Evolutionary conservation across 2,329 filamentous ascomycete genomes (phyloP), one percentile per base, ranked within the genome.

Genomic region (Mycosphaerelloides madeirae): DNA sequence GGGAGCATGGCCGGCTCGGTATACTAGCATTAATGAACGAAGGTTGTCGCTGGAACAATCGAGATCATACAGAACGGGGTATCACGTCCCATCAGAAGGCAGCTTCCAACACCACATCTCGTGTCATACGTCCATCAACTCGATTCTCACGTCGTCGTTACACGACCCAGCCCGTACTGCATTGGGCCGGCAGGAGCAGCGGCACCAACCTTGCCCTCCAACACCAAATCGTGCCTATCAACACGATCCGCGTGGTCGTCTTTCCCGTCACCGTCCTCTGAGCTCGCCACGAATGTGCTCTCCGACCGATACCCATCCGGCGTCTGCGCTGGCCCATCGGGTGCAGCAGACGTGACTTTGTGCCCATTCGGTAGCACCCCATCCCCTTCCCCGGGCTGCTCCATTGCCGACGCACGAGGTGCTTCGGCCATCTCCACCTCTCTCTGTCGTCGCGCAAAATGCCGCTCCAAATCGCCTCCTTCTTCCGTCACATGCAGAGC

Each of bases 401-500:
- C 48, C 59, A 62, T 61, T 13, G 56, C 59, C 6, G 44, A 40
- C 8, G 53, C 54, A n/a, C 60, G 43, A 4, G 59, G 57, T 42
- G 54, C 38, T 41, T 61, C 55, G 2, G 60, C 61, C 8, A 55
- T 31, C 8, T 48, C 20, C 43, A 59, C 52, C 33, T 63, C 59
- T 38, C 48, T 43, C 39, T 46, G 50, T 6, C 59, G 44, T 43
- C 55, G 52, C 29, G 47, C 49, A 36, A 64, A 64, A 14, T 61
- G 44, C 36, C 49, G 49, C 13, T 63, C 53, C 13, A 66, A 40
- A 33, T 61, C 55, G 9, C 59, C 49, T 33, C 61, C 56, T 14
- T 56, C 41, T 29, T 58, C 55, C 11, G 48, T 38, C 4, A 54
- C 55, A 19, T 54, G 35, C 13, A 65, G 41, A 1, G 62, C 60